These are phyloP conservation scores for Purshia tridentata DNA, from an alignment of 306 rosid species.

Conservation along the genomic window DNA sequence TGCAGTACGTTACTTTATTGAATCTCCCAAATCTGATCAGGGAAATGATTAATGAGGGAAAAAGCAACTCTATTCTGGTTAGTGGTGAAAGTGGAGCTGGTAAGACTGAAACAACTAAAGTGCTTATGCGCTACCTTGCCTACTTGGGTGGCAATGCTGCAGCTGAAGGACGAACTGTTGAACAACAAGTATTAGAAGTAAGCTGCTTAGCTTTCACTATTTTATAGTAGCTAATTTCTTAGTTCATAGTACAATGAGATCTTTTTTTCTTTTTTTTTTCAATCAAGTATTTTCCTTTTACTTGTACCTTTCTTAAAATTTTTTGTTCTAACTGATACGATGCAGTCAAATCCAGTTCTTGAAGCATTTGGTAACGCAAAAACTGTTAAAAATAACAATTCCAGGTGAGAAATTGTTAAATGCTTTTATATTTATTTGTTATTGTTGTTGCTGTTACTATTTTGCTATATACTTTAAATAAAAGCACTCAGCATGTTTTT, in stretches of 20 bases:
- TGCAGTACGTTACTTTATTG: constrained; percentile 26
- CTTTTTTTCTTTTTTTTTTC: neutral
- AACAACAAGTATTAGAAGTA: constrained; percentile 90
- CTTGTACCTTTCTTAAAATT: neutral
- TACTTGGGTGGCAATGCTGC: constrained; percentile 74
- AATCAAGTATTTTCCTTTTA: neutral
- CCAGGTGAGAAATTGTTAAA: constrained; percentile 58
- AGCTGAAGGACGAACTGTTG: constrained; percentile 73
- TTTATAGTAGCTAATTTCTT: constrained; percentile 16
- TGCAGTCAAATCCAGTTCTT: constrained; percentile 97
- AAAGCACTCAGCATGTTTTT: neutral
- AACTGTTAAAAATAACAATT: constrained; percentile 85
- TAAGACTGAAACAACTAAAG: constrained; percentile 93
- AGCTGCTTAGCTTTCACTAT: constrained; percentile 43
- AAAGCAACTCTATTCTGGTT: constrained; percentile 84
- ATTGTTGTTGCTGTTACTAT: neutral
- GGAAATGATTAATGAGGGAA: constrained; percentile 78
- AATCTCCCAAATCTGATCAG: constrained; percentile 40
- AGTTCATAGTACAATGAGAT: neutral
- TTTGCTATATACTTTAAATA: neutral
- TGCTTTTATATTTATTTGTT: neutral
- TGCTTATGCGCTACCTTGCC: constrained; percentile 93
- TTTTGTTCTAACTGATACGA: constrained; percentile 8
- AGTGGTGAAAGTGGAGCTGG: constrained; percentile 98
- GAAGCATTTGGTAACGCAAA: constrained; percentile 97